phyloP scores from a whole-genome alignment of 257 asterid genomes.

The Solanum sparsipilum region DNA sequence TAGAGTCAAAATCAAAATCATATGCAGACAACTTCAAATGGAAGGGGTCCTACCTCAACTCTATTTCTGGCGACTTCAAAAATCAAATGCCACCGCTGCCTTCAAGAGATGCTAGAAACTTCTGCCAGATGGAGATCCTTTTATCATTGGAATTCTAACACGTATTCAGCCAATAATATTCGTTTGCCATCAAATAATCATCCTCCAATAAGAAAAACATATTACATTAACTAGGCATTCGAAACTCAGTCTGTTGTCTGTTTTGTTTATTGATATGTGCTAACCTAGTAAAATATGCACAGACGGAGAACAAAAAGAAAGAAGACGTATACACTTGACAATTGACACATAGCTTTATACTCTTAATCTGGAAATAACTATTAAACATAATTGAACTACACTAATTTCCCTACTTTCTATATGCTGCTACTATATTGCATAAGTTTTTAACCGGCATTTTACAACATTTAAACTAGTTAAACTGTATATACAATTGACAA shows the following conservation, averaged over 20 bases:
- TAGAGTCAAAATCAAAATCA: slow-evolving; percentile 7
- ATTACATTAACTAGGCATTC: neutral
- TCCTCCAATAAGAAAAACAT: neutral
- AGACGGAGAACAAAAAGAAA: neutral
- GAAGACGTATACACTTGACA: neutral
- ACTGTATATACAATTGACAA: neutral
- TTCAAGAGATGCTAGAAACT: neutral
- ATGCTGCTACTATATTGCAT: neutral
- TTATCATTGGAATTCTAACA: neutral
- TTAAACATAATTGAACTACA: neutral
- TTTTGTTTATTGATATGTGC: neutral
- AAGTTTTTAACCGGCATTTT: neutral
- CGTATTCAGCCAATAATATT: neutral
- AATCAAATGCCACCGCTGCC: neutral
- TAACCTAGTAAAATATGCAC: neutral
- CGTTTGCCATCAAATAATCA: neutral
- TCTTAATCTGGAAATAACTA: neutral
- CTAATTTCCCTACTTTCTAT: neutral
- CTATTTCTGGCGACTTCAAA: neutral
- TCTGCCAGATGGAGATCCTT: neutral
- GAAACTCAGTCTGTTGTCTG: neutral
- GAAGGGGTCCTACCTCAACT: neutral
- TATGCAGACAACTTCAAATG: neutral
- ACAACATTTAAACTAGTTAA: neutral
- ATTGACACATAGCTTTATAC: neutral